Evolutionary conservation across 2,329 filamentous ascomycete species (phyloP).

Genomic region (Ilyonectria sp.): DNA sequence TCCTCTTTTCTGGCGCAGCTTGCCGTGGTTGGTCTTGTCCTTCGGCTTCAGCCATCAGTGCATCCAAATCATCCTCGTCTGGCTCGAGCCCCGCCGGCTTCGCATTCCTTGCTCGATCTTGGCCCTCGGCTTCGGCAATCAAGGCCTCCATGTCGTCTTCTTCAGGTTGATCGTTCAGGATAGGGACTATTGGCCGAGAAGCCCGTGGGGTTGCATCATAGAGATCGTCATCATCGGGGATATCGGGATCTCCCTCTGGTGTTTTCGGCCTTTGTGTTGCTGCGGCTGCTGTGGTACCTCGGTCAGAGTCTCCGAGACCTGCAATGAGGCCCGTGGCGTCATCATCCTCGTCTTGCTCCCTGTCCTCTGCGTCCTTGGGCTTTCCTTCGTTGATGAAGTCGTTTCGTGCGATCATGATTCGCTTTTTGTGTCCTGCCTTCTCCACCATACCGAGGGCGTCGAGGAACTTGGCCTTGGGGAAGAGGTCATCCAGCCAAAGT

Average conservation of each 20-base stretch:
- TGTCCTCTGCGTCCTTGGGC: constrained; percentile 61
- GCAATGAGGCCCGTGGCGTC: constrained; percentile 44
- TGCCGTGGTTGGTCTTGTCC: constrained; percentile 33
- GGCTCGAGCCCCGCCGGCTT: constrained; percentile 18
- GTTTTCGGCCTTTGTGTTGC: constrained; percentile 49
- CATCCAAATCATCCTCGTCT: constrained; percentile 67
- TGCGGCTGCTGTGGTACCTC: constrained; percentile 58
- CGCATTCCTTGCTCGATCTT: constrained; percentile 31
- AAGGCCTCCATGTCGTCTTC: constrained; percentile 69
- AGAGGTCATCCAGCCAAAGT: constrained; percentile 96
- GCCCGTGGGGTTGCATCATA: constrained; percentile 68
- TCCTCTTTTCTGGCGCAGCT: constrained; percentile 7
- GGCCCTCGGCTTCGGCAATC: constrained; percentile 64
- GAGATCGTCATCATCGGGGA: constrained; percentile 65
- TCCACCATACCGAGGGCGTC: constrained; percentile 93
- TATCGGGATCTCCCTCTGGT: constrained; percentile 39
- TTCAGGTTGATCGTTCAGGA: constrained; percentile 52
- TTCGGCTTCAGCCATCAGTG: constrained; percentile 67
- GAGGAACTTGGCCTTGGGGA: constrained; percentile 92
- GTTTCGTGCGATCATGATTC: constrained; percentile 80
- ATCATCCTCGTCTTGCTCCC: constrained; percentile 42
- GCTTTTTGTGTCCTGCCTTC: constrained; percentile 89
- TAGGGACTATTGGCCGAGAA: constrained; percentile 41
- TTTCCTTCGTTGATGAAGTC: constrained; percentile 88
- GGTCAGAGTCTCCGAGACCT: constrained; percentile 26